Evolutionary conservation across 768 basidiomycete species (phyloP), one percentile per base, ranked within the genome.

Genomic region (Calocera viscosa): DNA sequence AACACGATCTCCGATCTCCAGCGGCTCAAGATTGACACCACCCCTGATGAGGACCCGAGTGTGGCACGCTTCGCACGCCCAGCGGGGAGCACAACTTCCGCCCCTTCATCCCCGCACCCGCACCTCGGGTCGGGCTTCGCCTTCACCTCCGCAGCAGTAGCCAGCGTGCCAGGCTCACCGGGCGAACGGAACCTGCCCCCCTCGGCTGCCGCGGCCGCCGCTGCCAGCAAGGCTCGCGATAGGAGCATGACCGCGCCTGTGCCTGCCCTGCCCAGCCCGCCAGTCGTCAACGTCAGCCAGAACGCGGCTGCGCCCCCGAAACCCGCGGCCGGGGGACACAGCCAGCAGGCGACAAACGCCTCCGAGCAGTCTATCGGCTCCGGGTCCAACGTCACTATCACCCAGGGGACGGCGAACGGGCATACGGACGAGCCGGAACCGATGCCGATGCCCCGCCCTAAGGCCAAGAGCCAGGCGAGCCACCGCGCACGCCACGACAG

Each of bases 401-500:
- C 30, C 14, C 53, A 11, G 5, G 53, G 5, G 24, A 24, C 16
- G 43, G 43, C 43, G 43, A 24, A 41, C 22, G 64, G 40, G 63
- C 22, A 53, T 24, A 65, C 43, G 30, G 49, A 53, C 14, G 38
- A 40, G 40, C 63, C 60, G 10, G 49, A 28, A 5, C 2, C 22
- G 33, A 49, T 22, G 24, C 63, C 41, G 26, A 17, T 12, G 47
- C 64, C 17, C 68, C 74, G 16, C 30, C 70, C 24, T 19, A 47
- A 19, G 24, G 53, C 53, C 8, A 11, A 26, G 8, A 26, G 14
- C 14, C 53, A 28, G 53, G 14, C 47, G 64, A 78, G 80, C 17
- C 77, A 78, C 68, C 81, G 83, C 68, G 77, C 78, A 28, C 10
- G 22, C 64, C 34, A 68, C 65, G 81, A 80, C 69, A 81, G 79